These are phyloP conservation scores for Starmera caribaea DNA, from an alignment of 805 yeast genomes.

Conservation along the genomic window DNA sequence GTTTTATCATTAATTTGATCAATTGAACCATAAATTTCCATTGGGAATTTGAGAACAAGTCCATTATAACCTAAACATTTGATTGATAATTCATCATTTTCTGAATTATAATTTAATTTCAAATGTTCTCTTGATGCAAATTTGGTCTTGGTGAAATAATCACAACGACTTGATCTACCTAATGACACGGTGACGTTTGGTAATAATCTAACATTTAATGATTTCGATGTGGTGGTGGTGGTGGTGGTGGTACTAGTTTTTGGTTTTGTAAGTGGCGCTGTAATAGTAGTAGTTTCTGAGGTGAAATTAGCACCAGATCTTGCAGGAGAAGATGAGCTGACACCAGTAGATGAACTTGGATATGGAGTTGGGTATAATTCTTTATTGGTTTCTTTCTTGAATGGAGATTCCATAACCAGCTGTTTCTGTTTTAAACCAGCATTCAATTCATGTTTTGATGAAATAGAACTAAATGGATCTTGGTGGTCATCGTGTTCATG, in stretches of 20 bases:
- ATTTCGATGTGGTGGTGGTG: not conserved
- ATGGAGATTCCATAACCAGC: conserved; percentile 15
- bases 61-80: conserved; percentile 84
- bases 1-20: conserved; percentile 11
- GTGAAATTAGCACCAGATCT: conserved; percentile 4
- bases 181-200: conserved; percentile 11
- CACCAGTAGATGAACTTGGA: conserved; percentile 50
- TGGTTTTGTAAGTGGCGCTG: conserved; percentile 1
- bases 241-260: not conserved
- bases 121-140: conserved; percentile 64
- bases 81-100: conserved; percentile 35
- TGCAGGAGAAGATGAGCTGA: conserved; percentile 25
- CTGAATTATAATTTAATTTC: conserved; percentile 33
- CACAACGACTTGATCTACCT: conserved; percentile 57
- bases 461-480: conserved; percentile 12
- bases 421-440: conserved; percentile 5
- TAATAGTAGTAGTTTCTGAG: not conserved
- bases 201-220: conserved; percentile 11
- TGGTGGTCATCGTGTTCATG: conserved; percentile 5
- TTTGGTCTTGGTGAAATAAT: conserved; percentile 36
- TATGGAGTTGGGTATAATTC: conserved; percentile 58
- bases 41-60: conserved; percentile 55
- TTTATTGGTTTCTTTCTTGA: conserved; percentile 10
- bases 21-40: conserved; percentile 23
- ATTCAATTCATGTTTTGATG: conserved; percentile 2